Conservation (phyloP, 805 yeast genomes). For the Scheffersomyces lignosus region DNA sequence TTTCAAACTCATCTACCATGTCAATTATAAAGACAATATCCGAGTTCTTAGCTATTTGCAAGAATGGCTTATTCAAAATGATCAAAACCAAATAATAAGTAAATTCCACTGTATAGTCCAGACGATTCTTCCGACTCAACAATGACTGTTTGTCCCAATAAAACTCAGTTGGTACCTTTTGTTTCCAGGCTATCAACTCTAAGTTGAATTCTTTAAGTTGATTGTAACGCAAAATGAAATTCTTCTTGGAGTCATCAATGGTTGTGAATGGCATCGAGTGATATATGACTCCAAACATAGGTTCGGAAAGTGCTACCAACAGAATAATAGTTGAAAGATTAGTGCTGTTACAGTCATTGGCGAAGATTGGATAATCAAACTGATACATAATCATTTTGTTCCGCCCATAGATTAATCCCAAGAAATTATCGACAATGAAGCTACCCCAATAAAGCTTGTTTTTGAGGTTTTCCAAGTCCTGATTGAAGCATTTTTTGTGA, state of each 20-base stretch:
- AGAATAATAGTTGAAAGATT: neutral
- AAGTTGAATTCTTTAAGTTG: neutral
- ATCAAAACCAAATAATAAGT: neutral
- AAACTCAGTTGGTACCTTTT: neutral
- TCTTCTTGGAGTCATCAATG: neutral
- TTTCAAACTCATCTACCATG: neutral
- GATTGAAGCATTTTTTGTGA: constrained; percentile 7
- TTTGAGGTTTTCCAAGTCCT: constrained; percentile 6
- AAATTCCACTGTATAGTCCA: neutral
- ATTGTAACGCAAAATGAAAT: neutral
- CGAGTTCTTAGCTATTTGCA: neutral
- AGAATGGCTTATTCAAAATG: neutral
- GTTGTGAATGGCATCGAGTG: neutral
- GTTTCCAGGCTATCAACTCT: neutral
- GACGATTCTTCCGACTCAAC: neutral
- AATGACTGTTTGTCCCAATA: neutral
- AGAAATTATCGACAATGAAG: constrained; percentile 10
- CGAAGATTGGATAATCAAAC: neutral
- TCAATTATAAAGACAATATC: neutral
- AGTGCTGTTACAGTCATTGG: neutral
- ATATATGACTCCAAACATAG: neutral
- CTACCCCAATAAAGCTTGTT: constrained; percentile 14
- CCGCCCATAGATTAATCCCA: constrained; percentile 2
- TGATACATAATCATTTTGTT: neutral
- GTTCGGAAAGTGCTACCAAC: neutral